phyloP scores from a whole-genome alignment of 1,284 basidiomycete genomes.

The Heterobasidion parviporum region DNA sequence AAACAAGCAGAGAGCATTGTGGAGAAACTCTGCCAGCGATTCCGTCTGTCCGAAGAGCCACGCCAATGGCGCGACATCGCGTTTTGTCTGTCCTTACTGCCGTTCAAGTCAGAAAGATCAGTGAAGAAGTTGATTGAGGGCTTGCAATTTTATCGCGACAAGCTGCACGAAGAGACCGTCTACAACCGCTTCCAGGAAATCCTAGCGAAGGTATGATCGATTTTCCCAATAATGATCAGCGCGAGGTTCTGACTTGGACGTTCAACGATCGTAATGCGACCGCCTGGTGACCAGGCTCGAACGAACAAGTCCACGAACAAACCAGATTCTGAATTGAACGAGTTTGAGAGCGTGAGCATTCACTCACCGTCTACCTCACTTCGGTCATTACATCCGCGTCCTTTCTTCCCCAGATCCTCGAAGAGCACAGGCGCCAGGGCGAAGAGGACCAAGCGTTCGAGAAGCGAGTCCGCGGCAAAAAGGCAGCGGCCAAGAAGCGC shows the following conservation, averaged over 20 bases:
- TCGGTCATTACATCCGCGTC: not conserved
- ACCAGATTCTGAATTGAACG: slow-evolving; percentile 81
- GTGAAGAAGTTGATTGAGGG: slow-evolving; percentile 96
- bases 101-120: slow-evolving; percentile 94
- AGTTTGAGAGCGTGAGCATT: slow-evolving; percentile 71
- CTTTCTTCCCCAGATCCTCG: slow-evolving; percentile 53
- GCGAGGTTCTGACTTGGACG: not conserved
- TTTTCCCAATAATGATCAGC: not conserved
- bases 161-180: slow-evolving; percentile 84
- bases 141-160: slow-evolving; percentile 88
- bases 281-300: slow-evolving; percentile 45
- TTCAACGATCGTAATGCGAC: not conserved
- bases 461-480: slow-evolving; percentile 75
- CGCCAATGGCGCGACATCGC: slow-evolving; percentile 98
- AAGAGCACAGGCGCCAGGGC: slow-evolving; percentile 78
- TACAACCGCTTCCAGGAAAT: slow-evolving; percentile 87
- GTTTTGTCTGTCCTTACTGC: slow-evolving; percentile 88
- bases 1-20: slow-evolving; percentile 94
- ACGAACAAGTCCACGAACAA: slow-evolving; percentile 85
- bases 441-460: slow-evolving; percentile 87
- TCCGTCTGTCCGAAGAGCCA: slow-evolving; percentile 82
- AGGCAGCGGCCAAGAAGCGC: slow-evolving; percentile 69
- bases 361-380: too few relatives aligned
- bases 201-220: slow-evolving; percentile 50
- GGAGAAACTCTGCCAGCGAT: slow-evolving; percentile 92